phyloP scores from a whole-genome alignment of 257 asterid genomes.

The Capsicum chinense region DNA sequence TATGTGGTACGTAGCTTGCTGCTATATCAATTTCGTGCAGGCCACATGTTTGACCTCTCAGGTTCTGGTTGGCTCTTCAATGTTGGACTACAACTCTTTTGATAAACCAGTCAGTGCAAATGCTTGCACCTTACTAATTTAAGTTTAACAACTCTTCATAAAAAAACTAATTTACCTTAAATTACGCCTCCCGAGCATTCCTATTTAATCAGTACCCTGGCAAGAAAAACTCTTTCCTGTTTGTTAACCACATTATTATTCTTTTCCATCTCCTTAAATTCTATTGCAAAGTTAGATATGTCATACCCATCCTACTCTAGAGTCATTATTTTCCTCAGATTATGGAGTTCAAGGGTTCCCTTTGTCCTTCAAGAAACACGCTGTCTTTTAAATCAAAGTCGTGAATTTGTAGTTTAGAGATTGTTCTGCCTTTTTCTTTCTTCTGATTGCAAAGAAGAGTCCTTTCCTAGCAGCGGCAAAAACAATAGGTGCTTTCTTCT shows the following conservation, averaged over 20 bases:
- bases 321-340: neutral
- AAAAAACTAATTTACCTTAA: neutral
- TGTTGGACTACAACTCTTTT: neutral
- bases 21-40: neutral
- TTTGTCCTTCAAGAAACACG: neutral
- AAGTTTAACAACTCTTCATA: neutral
- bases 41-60: neutral
- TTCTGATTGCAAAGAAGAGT: slow-evolving; percentile 8
- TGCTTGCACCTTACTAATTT: neutral
- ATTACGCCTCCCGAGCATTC: slow-evolving; percentile 3
- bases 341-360: slow-evolving; percentile 17
- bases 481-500: neutral
- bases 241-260: neutral
- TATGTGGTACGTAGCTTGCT: neutral
- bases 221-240: neutral
- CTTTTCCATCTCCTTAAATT: neutral
- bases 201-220: slow-evolving; percentile 1
- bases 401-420: neutral
- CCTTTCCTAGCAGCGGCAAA: neutral
- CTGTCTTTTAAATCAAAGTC: neutral
- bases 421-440: slow-evolving; percentile 2
- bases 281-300: neutral
- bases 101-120: slow-evolving; percentile 25
- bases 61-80: slow-evolving; percentile 1
- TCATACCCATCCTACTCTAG: slow-evolving; percentile 19